phyloP scores from a whole-genome alignment of 2,329 filamentous ascomycete genomes.

The Coniochaeta pulveracea region DNA sequence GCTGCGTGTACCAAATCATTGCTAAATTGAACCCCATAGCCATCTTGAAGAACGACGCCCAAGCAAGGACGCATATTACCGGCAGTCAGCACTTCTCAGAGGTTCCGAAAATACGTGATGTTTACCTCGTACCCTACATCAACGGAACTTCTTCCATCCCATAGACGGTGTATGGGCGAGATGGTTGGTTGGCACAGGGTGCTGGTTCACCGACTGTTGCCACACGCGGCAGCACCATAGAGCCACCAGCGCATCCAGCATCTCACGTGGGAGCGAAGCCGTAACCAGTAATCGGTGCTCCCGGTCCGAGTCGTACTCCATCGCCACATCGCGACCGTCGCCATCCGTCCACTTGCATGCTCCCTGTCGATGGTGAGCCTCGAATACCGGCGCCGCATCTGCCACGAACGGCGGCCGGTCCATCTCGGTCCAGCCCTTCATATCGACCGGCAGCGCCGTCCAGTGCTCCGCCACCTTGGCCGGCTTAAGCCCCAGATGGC shows the following conservation, averaged over 20 bases:
- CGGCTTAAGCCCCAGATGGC: neutral
- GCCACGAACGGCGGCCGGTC: constrained; percentile 6
- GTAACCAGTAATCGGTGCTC: constrained; percentile 6
- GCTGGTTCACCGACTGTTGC: constrained; percentile 7
- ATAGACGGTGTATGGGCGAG: too few relatives aligned
- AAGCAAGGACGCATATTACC: too few relatives aligned
- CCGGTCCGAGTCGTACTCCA: constrained; percentile 4
- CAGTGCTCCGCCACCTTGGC: constrained; percentile 1
- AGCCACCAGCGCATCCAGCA: constrained; percentile 7
- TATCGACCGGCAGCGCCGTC: constrained; percentile 8
- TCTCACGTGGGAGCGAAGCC: constrained; percentile 5
- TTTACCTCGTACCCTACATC: too few relatives aligned
- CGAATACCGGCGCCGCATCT: constrained; percentile 6
- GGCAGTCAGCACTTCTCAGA: too few relatives aligned
- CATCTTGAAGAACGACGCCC: too few relatives aligned
- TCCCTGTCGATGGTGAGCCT: constrained; percentile 3
- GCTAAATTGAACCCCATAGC: too few relatives aligned
- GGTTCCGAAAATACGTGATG: too few relatives aligned
- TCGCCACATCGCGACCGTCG: constrained; percentile 6
- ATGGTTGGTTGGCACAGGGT: too few relatives aligned
- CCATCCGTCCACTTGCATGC: constrained; percentile 2
- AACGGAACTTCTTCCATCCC: too few relatives aligned
- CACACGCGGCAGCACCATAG: constrained; percentile 9
- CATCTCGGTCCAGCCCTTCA: constrained; percentile 4
- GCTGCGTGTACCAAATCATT: too few relatives aligned